Evolutionary conservation across 495 filamentous ascomycete species (phyloP), one percentile per base, ranked within the genome.

Genomic region (Aspergillus taichungensis): DNA sequence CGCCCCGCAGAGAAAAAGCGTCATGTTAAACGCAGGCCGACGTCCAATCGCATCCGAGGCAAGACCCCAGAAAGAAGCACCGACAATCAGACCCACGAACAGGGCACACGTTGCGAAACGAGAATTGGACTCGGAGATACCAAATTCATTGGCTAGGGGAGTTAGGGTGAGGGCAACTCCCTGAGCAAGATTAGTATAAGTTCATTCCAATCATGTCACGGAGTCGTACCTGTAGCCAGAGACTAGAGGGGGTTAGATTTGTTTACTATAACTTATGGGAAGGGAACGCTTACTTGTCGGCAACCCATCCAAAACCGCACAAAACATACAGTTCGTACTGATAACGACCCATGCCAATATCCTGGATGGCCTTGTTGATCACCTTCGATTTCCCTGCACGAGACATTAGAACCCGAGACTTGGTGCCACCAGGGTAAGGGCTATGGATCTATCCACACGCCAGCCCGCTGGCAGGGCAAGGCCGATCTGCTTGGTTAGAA

Each of bases 311-410:
- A 42, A 87, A 85, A 3, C 84, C 80, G 31, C 82, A 79, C 11
- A 88, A 77, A 11, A 77, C 57, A 54, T 87, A 87, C 0, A 88
- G 69, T 47, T 81, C 68, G 78, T 78, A 88, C 66, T 91, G 84
- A 55, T 89, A 91, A 49, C 68, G 67, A 30, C 85, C 85, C 74
- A 89, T 89, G 0, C 85, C 85, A 52, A 90, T 84, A 52, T 89
- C 83, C 43, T 74, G 59, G 28, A 78, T 64, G 5, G 74, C 73
- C 40, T 66, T 63, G 51, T 75, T 75, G 34, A 77, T 60, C 3
- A 76, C 53, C 34, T 69, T 67, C 0, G 68, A 61, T 56, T 73
- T 73, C 30, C 61, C 67, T 68, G 34, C n/a, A 51, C 13, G 13
- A 24, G 11, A 18, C 18, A 27, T 40, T 8, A 40, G 37, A 8